Base-by-base conservation (phyloP, 805 yeast species). In the Candida pseudoglaebosa region DNA sequence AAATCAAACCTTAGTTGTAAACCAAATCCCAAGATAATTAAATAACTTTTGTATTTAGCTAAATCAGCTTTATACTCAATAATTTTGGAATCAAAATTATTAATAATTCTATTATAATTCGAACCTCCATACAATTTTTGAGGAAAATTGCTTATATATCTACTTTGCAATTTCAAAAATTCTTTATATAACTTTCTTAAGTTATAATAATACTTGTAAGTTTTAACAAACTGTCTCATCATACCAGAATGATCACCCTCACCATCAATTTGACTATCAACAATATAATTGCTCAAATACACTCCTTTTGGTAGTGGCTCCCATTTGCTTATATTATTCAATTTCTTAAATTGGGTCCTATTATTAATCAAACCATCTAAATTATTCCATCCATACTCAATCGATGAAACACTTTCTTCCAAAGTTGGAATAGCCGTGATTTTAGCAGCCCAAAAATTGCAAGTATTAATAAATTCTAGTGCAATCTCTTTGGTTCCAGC, bases 371-470 rank as follows among this genome's bases (percentile, higher is more conserved):
- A 52, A 1, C 49, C 49, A 31, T 62, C 66, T 42, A 68, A 46
- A 46, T 68, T 54, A 19, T 71, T 69, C 95, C 95, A 88, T 2
- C 96, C 96, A 54, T 78, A 88, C 55, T 89, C 95, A 42, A 81
- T 75, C 38, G 91, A 80, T 2, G 88, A 79, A 22, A 85, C 70
- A 45, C 83, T 79, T 39, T 79, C 82, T 50, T 81, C 84, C 42
- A 59, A 54, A 0, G 80, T 71, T 3, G 95, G 95, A 15, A 86
- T 81, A 12, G 89, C 82, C 5, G 95, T 82, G 26, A 84, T 74
- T 47, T 93, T 75, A 2, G 91, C 85, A 2, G 95, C 86, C 96
- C 96, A 89, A 56, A 85, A 89, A 58, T 88, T 89, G 60, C 93
- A 81, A 4, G 91, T 78, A 48, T 82, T 76, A 13, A 84, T 78